Conservation (phyloP, 345 rosid genomes). For the Angophora floribunda region DNA sequence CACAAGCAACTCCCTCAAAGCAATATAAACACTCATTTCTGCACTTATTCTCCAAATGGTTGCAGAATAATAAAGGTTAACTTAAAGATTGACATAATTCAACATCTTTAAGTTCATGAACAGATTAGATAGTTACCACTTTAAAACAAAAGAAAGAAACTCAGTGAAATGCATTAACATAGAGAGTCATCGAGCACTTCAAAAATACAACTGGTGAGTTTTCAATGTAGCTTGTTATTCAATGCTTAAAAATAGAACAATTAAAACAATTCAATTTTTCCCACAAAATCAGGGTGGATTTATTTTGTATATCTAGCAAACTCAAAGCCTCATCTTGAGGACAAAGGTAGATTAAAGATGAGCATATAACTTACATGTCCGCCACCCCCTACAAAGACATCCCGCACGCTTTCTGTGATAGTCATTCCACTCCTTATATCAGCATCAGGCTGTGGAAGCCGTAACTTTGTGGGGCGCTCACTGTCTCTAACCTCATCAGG, state of each 20-base stretch:
- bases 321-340: not conserved
- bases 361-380: constrained; percentile 64
- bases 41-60: not conserved
- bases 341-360: not conserved
- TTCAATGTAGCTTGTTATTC: not conserved
- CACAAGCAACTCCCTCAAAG: not conserved
- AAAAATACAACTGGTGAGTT: not conserved
- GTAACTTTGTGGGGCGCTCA: constrained; percentile 92
- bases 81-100: not conserved
- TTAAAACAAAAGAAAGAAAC: not conserved
- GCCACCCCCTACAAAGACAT: constrained; percentile 87
- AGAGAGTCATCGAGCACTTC: not conserved
- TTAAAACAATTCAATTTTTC: not conserved
- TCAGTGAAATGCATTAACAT: not conserved
- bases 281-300: not conserved
- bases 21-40: not conserved
- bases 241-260: not conserved
- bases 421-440: constrained; percentile 82
- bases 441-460: constrained; percentile 74
- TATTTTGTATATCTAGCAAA: not conserved
- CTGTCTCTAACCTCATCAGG: constrained; percentile 98
- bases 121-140: not conserved
- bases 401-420: constrained; percentile 83
- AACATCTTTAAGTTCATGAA: not conserved
- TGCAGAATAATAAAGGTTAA: not conserved